phyloP scores from a whole-genome alignment of 2,329 filamentous ascomycete genomes.

The Thyridium curvatum region DNA sequence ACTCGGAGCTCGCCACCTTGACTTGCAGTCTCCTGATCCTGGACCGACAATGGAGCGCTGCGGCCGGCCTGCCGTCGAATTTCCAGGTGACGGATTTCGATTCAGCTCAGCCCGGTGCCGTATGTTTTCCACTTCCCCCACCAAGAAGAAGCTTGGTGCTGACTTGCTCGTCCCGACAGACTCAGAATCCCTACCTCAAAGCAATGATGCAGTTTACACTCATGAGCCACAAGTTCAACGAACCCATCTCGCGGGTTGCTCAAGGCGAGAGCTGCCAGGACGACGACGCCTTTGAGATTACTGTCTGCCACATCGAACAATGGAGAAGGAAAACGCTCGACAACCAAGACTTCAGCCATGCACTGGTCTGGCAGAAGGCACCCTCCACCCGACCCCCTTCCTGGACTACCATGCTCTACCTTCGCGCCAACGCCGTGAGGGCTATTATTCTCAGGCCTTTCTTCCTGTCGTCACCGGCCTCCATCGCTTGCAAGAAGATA shows the following conservation, averaged over 20 bases:
- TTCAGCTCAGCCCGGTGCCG: neutral
- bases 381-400: constrained; percentile 4
- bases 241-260: constrained; percentile 7
- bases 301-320: constrained; percentile 18
- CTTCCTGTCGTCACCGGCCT: too few relatives aligned
- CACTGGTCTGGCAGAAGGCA: neutral
- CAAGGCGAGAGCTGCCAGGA: constrained; percentile 12
- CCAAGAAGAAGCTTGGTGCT: too few relatives aligned
- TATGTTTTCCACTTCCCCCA: too few relatives aligned
- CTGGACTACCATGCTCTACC: too few relatives aligned
- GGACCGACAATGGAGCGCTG: constrained; percentile 1
- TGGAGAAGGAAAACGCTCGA: constrained; percentile 5
- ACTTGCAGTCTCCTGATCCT: neutral
- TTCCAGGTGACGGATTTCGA: constrained; percentile 1
- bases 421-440: too few relatives aligned
- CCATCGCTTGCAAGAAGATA: too few relatives aligned
- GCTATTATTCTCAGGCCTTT: too few relatives aligned
- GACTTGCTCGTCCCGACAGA: neutral
- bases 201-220: constrained; percentile 11
- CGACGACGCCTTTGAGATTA: constrained; percentile 17
- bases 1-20: neutral
- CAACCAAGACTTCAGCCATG: constrained; percentile 1
- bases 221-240: constrained; percentile 14
- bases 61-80: neutral
- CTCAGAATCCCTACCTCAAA: constrained; percentile 9